These are phyloP conservation scores for Lactarius quietus DNA, from an alignment of 768 basidiomycete genomes.

Conservation along the genomic window DNA sequence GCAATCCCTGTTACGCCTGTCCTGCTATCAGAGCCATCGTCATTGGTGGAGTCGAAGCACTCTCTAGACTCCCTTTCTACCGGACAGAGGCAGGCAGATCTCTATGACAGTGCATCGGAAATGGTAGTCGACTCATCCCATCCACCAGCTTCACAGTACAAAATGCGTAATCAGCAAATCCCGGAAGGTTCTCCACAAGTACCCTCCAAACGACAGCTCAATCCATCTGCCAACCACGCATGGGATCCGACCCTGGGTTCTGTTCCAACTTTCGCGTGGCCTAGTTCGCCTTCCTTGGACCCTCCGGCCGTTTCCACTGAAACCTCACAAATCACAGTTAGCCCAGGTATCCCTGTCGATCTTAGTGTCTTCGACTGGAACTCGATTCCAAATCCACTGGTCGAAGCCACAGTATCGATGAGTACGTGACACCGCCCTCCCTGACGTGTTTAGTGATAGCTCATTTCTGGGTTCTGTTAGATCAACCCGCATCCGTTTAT, in stretches of 20 bases:
- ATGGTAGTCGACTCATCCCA: not conserved
- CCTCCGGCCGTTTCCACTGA: not conserved
- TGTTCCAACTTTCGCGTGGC: not conserved
- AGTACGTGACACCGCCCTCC: not conserved
- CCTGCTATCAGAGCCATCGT: not conserved
- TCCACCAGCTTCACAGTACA: not conserved
- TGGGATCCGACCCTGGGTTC: not conserved
- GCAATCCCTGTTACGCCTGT: not conserved
- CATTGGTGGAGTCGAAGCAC: not conserved
- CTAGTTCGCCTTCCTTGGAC: not conserved
- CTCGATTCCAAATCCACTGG: not conserved
- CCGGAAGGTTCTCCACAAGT: not conserved
- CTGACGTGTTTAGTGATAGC: not conserved
- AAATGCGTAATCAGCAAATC: not conserved
- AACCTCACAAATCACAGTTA: not conserved
- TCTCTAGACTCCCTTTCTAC: not conserved
- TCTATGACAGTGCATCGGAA: not conserved
- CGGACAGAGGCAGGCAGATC: not conserved
- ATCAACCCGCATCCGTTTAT: not conserved
- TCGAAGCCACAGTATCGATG: not conserved
- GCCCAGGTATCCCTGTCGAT: not conserved
- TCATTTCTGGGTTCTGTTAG: not conserved
- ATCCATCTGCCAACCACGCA: no score
- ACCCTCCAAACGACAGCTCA: not conserved
- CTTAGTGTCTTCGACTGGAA: conserved; percentile 2